Evolutionary conservation across 257 asterid genomes (phyloP), one percentile per base, ranked within the genome.

Genomic region (Forsythia viridissima): DNA sequence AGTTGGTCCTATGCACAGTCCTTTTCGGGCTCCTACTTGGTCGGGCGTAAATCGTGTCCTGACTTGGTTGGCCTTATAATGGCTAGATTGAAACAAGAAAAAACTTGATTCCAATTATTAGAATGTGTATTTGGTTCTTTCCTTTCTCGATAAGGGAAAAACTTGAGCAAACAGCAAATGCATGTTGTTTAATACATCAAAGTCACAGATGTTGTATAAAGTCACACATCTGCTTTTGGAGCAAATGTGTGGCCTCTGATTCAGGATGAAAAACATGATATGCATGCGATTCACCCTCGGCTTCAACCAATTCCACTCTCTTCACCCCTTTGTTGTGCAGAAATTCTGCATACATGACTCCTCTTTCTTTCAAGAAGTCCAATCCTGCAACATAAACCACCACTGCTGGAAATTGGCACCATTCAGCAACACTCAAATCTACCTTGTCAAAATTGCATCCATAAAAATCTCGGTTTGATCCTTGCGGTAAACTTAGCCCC

Each of bases 341-440:
- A 40, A 87, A 92, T 36, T 88, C 90, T 0, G 75, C 90, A 82
- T 94, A 90, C 83, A 70, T 81, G 0, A 85, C 93, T 36, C 97
- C 98, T 40, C 93, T 92, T 85, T 94, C 97, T 75, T 83, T 92
- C 92, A 91, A 84, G 79, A 92, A 92, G 81, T 94, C 97, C 18
- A 76, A 11, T 16, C 86, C 96, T 3, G 97, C 94, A 5, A 91
- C 92, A 59, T 87, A 91, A 75, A 92, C 94, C 76, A 87, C 13
- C 40, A 83, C 87, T 20, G 78, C 79, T 7, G 97, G 97, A 83
- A 91, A 92, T 63, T 4, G 69, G 39, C 63, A 3, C 93, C 92
- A 91, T 39, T 88, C 89, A 37, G 12, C 46, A 15, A 10, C 77
- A 44, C 63, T 68, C 48, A 85, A 52, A 10, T 73, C 55, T 24